Conservation (phyloP, 192 early-diverging fungal genomes). For the Funneliformis geosporum region DNA sequence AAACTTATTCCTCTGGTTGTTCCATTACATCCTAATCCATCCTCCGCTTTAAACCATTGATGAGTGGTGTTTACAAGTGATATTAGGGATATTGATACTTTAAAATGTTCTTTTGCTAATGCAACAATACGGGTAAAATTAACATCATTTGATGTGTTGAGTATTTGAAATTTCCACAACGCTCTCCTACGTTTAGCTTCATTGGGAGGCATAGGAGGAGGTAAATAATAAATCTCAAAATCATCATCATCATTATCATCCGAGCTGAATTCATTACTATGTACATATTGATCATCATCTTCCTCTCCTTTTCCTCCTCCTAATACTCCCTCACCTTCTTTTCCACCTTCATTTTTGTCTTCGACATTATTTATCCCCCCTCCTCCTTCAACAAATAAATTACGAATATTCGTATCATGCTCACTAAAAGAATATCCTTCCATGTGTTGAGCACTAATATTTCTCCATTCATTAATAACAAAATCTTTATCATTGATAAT, state of each 20-base stretch:
- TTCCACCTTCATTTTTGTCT: not conserved
- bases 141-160: constrained; percentile 31
- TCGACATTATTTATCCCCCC: not conserved
- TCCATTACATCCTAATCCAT: constrained; percentile 6
- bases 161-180: constrained; percentile 24
- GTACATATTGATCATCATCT: not conserved
- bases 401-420: too few species aligned
- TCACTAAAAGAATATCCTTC: too few species aligned
- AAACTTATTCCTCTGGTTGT: constrained; percentile 34
- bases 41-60: constrained; percentile 33
- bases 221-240: not conserved
- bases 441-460: too few species aligned
- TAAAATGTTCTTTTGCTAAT: constrained; percentile 19
- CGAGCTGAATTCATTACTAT: not conserved
- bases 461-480: too few species aligned
- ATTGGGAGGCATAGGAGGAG: constrained; percentile 11
- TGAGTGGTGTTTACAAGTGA: constrained; percentile 22
- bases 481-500: too few species aligned
- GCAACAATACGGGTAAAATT: constrained; percentile 33
- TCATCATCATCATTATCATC: not conserved
- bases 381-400: too few species aligned
- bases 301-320: too few species aligned
- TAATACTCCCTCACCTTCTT: not conserved
- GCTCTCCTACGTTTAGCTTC: constrained; percentile 19
- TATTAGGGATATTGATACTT: constrained; percentile 18